Evolutionary conservation across 371 early-diverging fungal species (phyloP).

Genomic region (Cladochytrium tenue): DNA sequence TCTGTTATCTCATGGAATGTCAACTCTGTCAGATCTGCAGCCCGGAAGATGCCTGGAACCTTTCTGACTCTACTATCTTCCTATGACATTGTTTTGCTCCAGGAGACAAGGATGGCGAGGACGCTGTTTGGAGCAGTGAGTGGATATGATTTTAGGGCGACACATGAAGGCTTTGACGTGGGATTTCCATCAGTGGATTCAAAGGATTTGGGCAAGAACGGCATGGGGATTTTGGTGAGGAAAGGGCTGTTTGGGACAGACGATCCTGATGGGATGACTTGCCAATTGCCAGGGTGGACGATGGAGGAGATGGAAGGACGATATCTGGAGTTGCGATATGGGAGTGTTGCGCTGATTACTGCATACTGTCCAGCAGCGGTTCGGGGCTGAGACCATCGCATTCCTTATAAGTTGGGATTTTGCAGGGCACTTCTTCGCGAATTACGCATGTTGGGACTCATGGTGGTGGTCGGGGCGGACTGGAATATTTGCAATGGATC

Average conservation of each 20-base stretch:
- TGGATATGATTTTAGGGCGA: not conserved
- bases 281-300: slow-evolving; percentile 6
- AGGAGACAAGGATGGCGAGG: slow-evolving; percentile 1
- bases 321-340: slow-evolving; percentile 1
- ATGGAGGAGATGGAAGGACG: slow-evolving; percentile 9
- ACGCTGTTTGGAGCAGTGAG: not conserved
- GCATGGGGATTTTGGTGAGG: slow-evolving; percentile 6
- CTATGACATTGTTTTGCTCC: not conserved
- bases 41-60: not conserved
- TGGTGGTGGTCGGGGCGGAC: slow-evolving; percentile 6
- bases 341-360: not conserved
- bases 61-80: not conserved
- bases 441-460: slow-evolving; percentile 1
- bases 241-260: not conserved
- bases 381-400: not conserved
- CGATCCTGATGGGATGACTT: slow-evolving; percentile 2
- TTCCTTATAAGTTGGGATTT: slow-evolving; percentile 9
- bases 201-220: not conserved
- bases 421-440: not conserved
- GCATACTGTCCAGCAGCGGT: slow-evolving; percentile 4
- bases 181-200: not conserved
- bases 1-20: slow-evolving; percentile 8
- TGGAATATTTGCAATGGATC: slow-evolving; percentile 10
- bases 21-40: slow-evolving; percentile 2
- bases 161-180: not conserved